These are phyloP conservation scores for Jatropha podagrica DNA, from an alignment of 441 rosid species.

Conservation along the genomic window DNA sequence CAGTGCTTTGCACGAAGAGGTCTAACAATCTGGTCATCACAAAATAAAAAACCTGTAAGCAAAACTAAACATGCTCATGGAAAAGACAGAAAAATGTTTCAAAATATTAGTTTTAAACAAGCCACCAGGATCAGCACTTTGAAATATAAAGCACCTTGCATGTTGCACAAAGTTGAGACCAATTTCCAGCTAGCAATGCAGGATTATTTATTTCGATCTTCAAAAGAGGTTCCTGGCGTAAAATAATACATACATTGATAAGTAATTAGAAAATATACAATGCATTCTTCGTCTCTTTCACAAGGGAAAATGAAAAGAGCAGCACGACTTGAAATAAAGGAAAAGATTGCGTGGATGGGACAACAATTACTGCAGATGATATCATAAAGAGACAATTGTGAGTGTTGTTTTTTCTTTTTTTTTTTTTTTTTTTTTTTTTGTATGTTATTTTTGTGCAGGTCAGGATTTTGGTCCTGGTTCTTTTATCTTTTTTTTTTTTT, in stretches of 20 bases:
- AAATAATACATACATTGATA: not conserved
- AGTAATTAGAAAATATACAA: not conserved
- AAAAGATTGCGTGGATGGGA: not conserved
- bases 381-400: not conserved
- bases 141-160: conserved; percentile 67
- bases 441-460: too few species aligned
- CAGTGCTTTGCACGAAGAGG: conserved; percentile 99
- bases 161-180: conserved; percentile 98
- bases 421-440: too few species aligned
- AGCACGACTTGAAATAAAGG: not conserved
- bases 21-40: conserved; percentile 66
- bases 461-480: too few species aligned
- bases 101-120: not conserved
- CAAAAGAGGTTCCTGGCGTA: conserved; percentile 77
- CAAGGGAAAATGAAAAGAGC: not conserved
- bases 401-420: too few species aligned
- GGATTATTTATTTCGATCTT: conserved; percentile 91
- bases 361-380: not conserved
- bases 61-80: conserved; percentile 12
- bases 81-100: not conserved
- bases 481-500: too few species aligned
- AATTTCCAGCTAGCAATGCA: conserved; percentile 88
- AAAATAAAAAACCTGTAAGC: conserved; percentile 14
- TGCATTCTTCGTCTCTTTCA: not conserved
- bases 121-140: conserved; percentile 9